Evolutionary conservation across 306 rosid genomes (phyloP).

Genomic region (Quercus ilex): DNA sequence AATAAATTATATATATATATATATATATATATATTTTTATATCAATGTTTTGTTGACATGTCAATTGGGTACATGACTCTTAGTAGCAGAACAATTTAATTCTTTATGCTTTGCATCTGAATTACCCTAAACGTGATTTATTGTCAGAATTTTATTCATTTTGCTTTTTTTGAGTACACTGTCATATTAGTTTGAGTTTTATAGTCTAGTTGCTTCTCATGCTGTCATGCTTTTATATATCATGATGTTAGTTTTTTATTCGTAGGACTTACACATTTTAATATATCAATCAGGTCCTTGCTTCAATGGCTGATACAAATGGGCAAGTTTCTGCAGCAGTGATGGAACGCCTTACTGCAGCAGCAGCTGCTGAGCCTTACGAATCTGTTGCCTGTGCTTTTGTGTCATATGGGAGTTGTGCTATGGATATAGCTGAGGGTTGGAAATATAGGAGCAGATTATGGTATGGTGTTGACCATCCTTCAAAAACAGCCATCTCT

Average conservation of each 20-base stretch:
- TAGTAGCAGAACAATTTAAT: not conserved
- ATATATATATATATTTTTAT: not conserved
- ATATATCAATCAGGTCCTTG: constrained; percentile 58
- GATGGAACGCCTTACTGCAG: constrained; percentile 92
- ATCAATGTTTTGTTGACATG: not conserved
- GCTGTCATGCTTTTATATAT: constrained; percentile 5
- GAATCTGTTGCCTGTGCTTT: constrained; percentile 87
- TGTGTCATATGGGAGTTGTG: constrained; percentile 90
- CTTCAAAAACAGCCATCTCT: constrained; percentile 48
- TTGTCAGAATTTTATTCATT: not conserved
- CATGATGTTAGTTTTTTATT: constrained; percentile 8
- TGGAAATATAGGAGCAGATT: constrained; percentile 95
- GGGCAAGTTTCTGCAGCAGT: constrained; percentile 73
- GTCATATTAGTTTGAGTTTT: constrained; percentile 11
- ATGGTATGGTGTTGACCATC: constrained; percentile 97
- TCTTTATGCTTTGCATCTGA: constrained; percentile 1
- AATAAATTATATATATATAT: not conserved
- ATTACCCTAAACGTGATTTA: not conserved
- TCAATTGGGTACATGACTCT: not conserved
- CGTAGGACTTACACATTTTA: constrained; percentile 18
- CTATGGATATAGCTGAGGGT: constrained; percentile 78
- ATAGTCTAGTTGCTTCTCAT: not conserved
- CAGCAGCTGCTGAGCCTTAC: constrained; percentile 95
- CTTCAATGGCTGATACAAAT: constrained; percentile 88
- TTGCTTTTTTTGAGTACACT: not conserved